Percentiles rank a stretch among this genome's conserved stretches.
phyloP scores from a whole-genome alignment of 1,284 basidiomycete genomes.

The Fomitopsis schrenkii region DNA sequence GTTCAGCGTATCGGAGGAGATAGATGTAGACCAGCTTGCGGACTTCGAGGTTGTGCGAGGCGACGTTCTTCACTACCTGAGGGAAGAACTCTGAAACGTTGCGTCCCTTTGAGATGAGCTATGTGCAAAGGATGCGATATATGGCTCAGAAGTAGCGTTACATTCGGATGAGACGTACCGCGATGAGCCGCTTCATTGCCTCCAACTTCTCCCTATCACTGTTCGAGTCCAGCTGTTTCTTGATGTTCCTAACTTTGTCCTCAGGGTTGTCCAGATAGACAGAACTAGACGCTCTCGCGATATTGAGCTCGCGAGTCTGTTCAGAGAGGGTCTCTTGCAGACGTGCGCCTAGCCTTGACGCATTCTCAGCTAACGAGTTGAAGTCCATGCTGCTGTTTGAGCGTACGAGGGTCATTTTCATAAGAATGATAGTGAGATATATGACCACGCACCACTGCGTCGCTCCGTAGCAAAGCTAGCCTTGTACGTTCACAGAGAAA shows the following conservation, averaged over 20 bases:
- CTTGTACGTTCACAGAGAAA: neutral
- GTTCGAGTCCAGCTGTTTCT: constrained; percentile 80
- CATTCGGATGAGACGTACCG: constrained; percentile 48
- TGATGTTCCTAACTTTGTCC: constrained; percentile 75
- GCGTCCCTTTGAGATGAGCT: constrained; percentile 92
- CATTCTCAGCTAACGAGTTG: constrained; percentile 74
- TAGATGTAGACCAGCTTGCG: constrained; percentile 98
- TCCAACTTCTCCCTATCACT: constrained; percentile 88
- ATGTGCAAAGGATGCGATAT: neutral
- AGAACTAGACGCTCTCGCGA: constrained; percentile 50
- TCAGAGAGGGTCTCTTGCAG: constrained; percentile 78
- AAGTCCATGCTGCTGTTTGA: constrained; percentile 39
- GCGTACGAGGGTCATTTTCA: neutral
- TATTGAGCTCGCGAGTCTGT: constrained; percentile 66
- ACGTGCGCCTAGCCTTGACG: constrained; percentile 71
- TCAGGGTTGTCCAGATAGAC: constrained; percentile 65
- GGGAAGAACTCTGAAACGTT: constrained; percentile 93
- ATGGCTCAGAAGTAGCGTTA: constrained; percentile 3
- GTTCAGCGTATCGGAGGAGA: constrained; percentile 88
- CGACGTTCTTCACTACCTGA: constrained; percentile 92
- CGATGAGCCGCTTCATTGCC: constrained; percentile 90
- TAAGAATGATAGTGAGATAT: neutral
- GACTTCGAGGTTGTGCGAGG: constrained; percentile 87
- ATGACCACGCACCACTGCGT: neutral
- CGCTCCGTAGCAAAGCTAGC: neutral